Evolutionary conservation across 2,329 filamentous ascomycete genomes (phyloP), one percentile per base, ranked within the genome.

Genomic region (Hypoxylon sp.): DNA sequence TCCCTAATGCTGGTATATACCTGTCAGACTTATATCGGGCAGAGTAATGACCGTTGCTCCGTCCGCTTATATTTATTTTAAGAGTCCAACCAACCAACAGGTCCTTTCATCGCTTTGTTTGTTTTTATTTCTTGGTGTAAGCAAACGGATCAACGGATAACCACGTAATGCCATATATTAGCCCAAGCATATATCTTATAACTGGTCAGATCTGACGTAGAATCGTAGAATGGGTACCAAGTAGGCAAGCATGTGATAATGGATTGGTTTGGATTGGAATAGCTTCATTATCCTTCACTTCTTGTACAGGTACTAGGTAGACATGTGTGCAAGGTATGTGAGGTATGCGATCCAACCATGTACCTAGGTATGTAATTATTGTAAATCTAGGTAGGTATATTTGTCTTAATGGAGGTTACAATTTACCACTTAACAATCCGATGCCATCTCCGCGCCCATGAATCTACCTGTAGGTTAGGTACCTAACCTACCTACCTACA

Each of bases 1-100:
- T 42, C n/a, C n/a, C 14, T 22, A 46, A 19, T 37, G 35, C 10
- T 19, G 26, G 6, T 26, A 3, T 51, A n/a, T 31, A 44, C 5
- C 17, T 39, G 10, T 33, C 5, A 35, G 19, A n/a, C 17, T 39
- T 8, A 51, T 48, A 46, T 69, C 67, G 67, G 67, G 17, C 48
- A 47, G 13, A 37, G 35, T 55, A 67, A 54, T 29, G 35, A 9
- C 67, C 67, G 67, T 64, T 53, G 24, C 51, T 67, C 67, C 67
- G 67, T 57, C 13, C n/a, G 39, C n/a, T 51, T 1, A 26, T 17
- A 44, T 19, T 26, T 19, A 22, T 51, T 39, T 59, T 33, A 52
- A 59, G 48, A 42, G 29, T n/a, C n/a, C n/a, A n/a, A 22, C 37
- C 29, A 51, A 22, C 31, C 47, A 24, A 24, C 17, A 22, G 33